Percentiles rank a stretch among this genome's conserved stretches.
These are phyloP conservation scores for Penicillium sp. DNA, from an alignment of 2,329 filamentous ascomycete species.

Conservation along the genomic window DNA sequence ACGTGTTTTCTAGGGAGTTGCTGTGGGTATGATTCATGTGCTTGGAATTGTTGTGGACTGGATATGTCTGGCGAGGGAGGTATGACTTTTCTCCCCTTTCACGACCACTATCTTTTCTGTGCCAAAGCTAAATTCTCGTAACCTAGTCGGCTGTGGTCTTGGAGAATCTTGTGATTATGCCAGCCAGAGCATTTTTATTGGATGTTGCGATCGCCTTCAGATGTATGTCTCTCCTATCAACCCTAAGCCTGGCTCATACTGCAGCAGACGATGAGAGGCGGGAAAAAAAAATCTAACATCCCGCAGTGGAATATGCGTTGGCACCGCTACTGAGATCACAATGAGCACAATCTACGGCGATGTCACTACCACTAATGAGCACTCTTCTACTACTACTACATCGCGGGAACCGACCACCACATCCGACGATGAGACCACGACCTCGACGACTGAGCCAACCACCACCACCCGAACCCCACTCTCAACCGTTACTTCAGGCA, in stretches of 20 bases:
- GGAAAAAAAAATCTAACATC: not conserved
- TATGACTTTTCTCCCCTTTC: not conserved
- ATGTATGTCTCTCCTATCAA: not conserved
- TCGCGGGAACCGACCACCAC: not conserved
- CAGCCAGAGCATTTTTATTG: not conserved
- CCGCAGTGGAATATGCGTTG: not conserved
- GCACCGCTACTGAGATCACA: not conserved
- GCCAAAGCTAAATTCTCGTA: not conserved
- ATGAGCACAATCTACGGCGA: not conserved
- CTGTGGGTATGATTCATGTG: not conserved
- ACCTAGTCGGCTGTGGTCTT: not conserved
- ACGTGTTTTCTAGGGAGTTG: not conserved
- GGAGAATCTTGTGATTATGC: not conserved
- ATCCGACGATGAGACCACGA: not conserved
- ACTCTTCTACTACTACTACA: not conserved
- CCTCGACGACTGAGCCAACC: not conserved
- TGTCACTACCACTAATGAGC: not conserved
- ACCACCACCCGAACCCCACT: not conserved
- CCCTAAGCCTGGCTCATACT: not conserved
- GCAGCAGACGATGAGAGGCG: not conserved
- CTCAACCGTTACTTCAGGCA: not conserved
- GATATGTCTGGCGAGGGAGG: not conserved
- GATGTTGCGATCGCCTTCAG: not conserved
- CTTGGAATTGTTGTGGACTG: not conserved
- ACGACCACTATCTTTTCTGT: no score